Conservation (phyloP, 345 rosid species). For the Arabis hirsuta region DNA sequence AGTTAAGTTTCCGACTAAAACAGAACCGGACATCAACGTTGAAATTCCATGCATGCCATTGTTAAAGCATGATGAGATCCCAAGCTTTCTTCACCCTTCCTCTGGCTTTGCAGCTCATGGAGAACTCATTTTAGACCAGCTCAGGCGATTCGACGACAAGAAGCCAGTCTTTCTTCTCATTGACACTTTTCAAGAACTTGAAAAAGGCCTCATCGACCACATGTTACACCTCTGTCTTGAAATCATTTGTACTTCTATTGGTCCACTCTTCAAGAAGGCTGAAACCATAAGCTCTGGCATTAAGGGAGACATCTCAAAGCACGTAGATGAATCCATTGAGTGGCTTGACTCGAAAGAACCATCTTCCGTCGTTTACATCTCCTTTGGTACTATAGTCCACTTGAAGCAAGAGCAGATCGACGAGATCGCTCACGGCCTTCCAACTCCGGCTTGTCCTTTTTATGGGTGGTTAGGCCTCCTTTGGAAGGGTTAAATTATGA, state of each 20-base stretch:
- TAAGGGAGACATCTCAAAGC: constrained; percentile 52
- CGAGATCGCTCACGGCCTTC: constrained; percentile 45
- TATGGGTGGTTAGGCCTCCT: constrained; percentile 37
- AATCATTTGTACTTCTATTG: constrained; percentile 51
- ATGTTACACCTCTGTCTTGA: constrained; percentile 58
- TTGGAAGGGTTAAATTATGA: background rate
- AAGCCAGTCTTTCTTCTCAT: constrained; percentile 63
- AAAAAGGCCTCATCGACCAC: constrained; percentile 59
- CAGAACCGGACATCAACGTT: constrained; percentile 57
- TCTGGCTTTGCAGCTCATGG: constrained; percentile 43
- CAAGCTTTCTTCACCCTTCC: constrained; percentile 68
- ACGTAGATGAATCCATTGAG: constrained; percentile 51
- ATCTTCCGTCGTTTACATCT: constrained; percentile 51
- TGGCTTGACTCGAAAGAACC: constrained; percentile 52
- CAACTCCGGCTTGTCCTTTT: constrained; percentile 9
- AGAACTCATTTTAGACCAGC: constrained; percentile 56
- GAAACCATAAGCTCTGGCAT: constrained; percentile 38
- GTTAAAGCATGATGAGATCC: constrained; percentile 72
- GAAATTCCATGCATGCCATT: constrained; percentile 62
- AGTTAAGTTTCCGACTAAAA: constrained; percentile 57
- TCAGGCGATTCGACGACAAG: constrained; percentile 47
- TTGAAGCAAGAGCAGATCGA: constrained; percentile 41
- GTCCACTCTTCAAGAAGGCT: constrained; percentile 67
- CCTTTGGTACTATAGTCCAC: constrained; percentile 50
- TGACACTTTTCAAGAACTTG: constrained; percentile 70